Conservation (phyloP, 2,329 filamentous ascomycete genomes). For the Metarhizium humberi region DNA sequence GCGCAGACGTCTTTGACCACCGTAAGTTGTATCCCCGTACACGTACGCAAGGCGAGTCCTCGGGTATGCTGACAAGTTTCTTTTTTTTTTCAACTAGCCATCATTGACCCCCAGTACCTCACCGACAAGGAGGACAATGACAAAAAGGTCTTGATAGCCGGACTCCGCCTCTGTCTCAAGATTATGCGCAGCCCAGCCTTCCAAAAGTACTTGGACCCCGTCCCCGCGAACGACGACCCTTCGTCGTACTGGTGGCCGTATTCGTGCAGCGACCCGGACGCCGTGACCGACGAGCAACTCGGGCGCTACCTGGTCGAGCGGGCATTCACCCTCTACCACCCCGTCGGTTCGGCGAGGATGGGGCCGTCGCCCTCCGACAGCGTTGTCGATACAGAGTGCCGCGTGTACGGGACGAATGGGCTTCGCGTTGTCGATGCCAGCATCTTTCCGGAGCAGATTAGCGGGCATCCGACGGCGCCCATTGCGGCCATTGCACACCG, state of each 20-base stretch:
- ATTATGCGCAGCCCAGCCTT: conserved; percentile 8
- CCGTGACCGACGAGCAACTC: conserved; percentile 12
- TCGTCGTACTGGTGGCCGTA: conserved; percentile 13
- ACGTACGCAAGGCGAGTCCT: neutral
- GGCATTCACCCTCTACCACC: conserved; percentile 12
- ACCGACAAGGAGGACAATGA: conserved; percentile 12
- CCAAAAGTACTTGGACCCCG: conserved; percentile 9
- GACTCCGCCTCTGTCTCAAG: conserved; percentile 8
- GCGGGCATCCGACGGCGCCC: conserved; percentile 12
- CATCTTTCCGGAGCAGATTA: conserved; percentile 34
- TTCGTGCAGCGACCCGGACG: conserved; percentile 10
- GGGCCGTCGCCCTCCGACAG: conserved; percentile 7
- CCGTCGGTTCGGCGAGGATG: conserved; percentile 12
- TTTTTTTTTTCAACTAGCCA: conserved; percentile 2
- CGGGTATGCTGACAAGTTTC: neutral
- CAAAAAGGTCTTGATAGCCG: conserved; percentile 10
- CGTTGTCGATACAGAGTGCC: conserved; percentile 39
- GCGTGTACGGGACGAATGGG: conserved; percentile 40
- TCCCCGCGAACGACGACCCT: conserved; percentile 7
- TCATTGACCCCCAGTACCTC: conserved; percentile 12
- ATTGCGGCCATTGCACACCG: conserved; percentile 12
- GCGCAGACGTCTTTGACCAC: conserved; percentile 10
- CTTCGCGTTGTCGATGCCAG: conserved; percentile 50
- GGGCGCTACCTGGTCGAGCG: conserved; percentile 8
- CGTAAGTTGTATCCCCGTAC: conserved; percentile 6